Base-by-base conservation (phyloP, 2,329 filamentous ascomycete genomes). In the Dactylella cylindrospora region DNA sequence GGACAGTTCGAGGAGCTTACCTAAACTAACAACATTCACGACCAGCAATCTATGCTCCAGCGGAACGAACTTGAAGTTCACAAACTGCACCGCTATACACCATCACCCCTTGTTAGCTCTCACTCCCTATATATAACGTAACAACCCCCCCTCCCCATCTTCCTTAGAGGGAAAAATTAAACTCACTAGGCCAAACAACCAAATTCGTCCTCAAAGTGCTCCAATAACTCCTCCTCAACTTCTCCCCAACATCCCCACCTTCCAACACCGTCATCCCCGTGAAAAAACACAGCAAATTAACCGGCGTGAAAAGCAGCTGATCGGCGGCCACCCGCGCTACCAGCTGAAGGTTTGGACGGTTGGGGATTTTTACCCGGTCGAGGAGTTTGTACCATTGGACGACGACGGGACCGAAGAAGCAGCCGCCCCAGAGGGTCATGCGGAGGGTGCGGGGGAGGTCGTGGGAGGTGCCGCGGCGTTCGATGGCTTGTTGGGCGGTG, bases 401-500 rank as follows among this genome's bases (percentile, higher is more conserved):
- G 5, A 90, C 90, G 19, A 84, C 86, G 45, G 90, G 90, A 26
- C 90, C 90, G 74, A 96, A 96, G 73, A 95, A 77, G 66, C 84
- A 77, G 66, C 87, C 86, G 66, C 88, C 88, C 72, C 93, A 93
- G 60, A 85, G 75, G 35, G 83, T 83, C 88, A 94, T 93, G 68
- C 88, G 84, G 8, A 79, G 84, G 23, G 87, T 90, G 47, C 88
- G 81, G 22, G 76, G 75, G 29, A 83, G 70, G 70, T 91, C 85
- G 73, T 98, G 91, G 68, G 84, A 75, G 20, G 86, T 67, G 13
- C 90, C 90, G 70, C 80, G 84, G 73, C 83, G 84, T 76, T 97
- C 91, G 60, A 98, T 87, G 28, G 83, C 78, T 75, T 97, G 91
- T 75, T 98, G 93, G 29, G 93, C 89, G 67, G 94, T 84, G 62